Evolutionary conservation across 352 stramenopile species (phyloP).

Genomic region (Pythium aphanidermatum): DNA sequence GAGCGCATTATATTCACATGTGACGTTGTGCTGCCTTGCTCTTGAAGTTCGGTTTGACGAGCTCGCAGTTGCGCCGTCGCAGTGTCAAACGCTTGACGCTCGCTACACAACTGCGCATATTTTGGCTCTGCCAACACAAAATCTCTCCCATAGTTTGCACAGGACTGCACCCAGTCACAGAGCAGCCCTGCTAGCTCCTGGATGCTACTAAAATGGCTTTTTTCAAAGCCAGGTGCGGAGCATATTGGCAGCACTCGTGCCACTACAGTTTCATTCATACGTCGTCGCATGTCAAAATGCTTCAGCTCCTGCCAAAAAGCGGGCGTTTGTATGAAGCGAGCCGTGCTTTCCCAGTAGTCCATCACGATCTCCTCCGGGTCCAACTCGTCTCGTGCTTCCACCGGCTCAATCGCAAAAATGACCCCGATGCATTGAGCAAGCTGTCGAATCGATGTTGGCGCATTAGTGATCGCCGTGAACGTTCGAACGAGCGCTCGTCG

Average conservation of each 20-base stretch:
- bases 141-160: slow-evolving; percentile 33
- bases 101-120: slow-evolving; percentile 37
- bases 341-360: slow-evolving; percentile 61
- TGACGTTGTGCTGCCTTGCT: slow-evolving; percentile 29
- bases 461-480: slow-evolving; percentile 31
- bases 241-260: slow-evolving; percentile 53
- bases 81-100: slow-evolving; percentile 32
- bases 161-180: slow-evolving; percentile 63
- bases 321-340: slow-evolving; percentile 21
- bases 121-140: slow-evolving; percentile 57
- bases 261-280: slow-evolving; percentile 45
- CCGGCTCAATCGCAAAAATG: slow-evolving; percentile 53
- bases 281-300: slow-evolving; percentile 33
- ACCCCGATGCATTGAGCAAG: slow-evolving; percentile 63
- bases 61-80: slow-evolving; percentile 29
- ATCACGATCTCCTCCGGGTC: slow-evolving; percentile 70
- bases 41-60: slow-evolving; percentile 28
- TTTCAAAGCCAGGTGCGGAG: slow-evolving; percentile 53
- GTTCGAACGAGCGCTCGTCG: slow-evolving; percentile 23
- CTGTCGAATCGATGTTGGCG: slow-evolving; percentile 49
- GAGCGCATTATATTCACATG: slow-evolving; percentile 32
- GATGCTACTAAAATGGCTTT: slow-evolving; percentile 32
- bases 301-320: slow-evolving; percentile 46
- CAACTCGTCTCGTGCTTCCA: slow-evolving; percentile 52
- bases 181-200: slow-evolving; percentile 50